Base-by-base conservation (phyloP, 371 early-diverging fungal species). In the Dentiscutata heterogama region DNA sequence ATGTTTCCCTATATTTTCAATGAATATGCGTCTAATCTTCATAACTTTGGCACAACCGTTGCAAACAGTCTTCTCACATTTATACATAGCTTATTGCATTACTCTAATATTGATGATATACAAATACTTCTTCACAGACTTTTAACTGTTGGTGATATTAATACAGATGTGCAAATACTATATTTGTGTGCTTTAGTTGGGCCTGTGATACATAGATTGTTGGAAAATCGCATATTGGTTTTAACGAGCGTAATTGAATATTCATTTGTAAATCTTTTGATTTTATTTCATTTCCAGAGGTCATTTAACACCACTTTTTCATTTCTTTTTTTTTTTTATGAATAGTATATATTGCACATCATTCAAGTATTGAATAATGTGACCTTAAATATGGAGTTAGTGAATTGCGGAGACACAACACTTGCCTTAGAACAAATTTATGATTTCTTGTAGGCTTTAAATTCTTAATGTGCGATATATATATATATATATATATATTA, bases 151-250 rank as follows among this genome's bases (percentile, higher is more conserved):
- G 81, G 82, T 1, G 86, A 88, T 56, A 83, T 95, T 50, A 86
- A 87, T 56, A 92, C 94, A 0, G 95, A 95, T 84, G 89, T 91
- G 4, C 95, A 95, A 81, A 82, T 95, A 22, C 86, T 95, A 27
- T 95, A 94, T 74, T 84, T 95, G 64, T 93, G 94, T 79, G 92
- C 93, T 14, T 83, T 94, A 67, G 83, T 95, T 58, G 95, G 94
- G 0, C 95, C 95, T 0, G 86, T 93, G 22, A 84, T 95, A 39
- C 93, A 94, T 85, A 91, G 95, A 35, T 46, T 46, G 10, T 90
- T 95, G 60, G 93, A 92, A 82, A 91, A 92, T 67, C 51, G 86
- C 51, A 86, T 88, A 71, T 84, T 82, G 18, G 83, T 82, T 11
- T 86, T 89, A 73, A 86, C 88, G n/a, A 88, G 87, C 50, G 89